Base-by-base conservation (phyloP, 371 early-diverging fungal genomes). In the Syncephalastrum contaminatum region DNA sequence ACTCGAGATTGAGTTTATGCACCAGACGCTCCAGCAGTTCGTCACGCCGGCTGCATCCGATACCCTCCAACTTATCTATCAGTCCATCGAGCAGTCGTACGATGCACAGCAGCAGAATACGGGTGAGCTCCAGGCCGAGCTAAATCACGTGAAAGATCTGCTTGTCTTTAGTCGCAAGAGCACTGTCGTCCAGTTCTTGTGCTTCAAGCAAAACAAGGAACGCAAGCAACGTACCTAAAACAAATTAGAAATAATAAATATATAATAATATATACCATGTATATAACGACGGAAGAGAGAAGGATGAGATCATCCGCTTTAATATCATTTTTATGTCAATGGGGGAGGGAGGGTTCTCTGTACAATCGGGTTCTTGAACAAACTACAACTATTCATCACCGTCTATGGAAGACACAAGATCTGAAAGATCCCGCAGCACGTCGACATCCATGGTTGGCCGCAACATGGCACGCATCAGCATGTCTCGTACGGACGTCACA, bases 1-100 rank as follows among this genome's bases (percentile, higher is more conserved):
- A 4, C 67, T 92, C 24, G 94, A 94, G 64, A 88, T 88, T 60
- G 91, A 91, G 68, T 90, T 91, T 58, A 82, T 94, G 75, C 87
- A 91, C 51, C 89, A 89, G 63, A 89, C 88, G 4, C 55, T 94
- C 22, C 66, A 83, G 4, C 81, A 84, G 60, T 94, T 86, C 66
- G 85, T 87, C 27, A 85, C 83, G 4, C 73, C 84, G 2, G 55
- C 70, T 22, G 83, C 88, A 7, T 75, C 81, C 18, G 78, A 82
- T 56, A 81, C 82, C 41, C 74, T 91, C 50, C 79, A 81, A 50
- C 69, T 79, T 22, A 86, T 91, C 43, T 89, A 90, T 60, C 83
- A 80, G 42, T 76, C 84, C 0, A 82, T 91, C 36, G 89, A 90
- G 56, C 76, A 81, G 43, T 80, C 84, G 0, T 84, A 82, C 47